Conservation (phyloP, 164 flowering plant species). For the Berberis vulgaris region DNA sequence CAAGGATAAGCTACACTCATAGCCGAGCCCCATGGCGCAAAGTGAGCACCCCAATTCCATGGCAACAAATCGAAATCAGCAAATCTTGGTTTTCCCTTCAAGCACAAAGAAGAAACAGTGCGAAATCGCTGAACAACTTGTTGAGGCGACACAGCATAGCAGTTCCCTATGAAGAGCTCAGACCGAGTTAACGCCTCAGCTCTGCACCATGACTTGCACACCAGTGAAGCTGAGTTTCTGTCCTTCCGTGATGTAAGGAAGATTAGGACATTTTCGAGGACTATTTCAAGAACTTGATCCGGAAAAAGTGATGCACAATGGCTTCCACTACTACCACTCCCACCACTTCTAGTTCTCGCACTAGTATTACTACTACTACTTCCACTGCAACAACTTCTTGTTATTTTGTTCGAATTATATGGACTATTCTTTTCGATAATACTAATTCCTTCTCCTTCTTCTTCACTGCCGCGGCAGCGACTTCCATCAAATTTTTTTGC, state of each 20-base stretch:
- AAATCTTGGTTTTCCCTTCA: constrained; percentile 86
- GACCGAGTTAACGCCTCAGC: constrained; percentile 67
- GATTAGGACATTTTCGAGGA: constrained; percentile 67
- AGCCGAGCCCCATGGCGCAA: constrained; percentile 51
- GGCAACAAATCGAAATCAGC: constrained; percentile 78
- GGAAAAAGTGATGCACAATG: not conserved
- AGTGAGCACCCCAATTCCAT: constrained; percentile 70
- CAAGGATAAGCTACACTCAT: constrained; percentile 43
- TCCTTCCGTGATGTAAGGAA: constrained; percentile 64
- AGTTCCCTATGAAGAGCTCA: constrained; percentile 80
- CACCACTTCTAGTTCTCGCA: not conserved
- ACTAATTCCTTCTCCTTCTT: no score
- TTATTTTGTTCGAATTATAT: no score
- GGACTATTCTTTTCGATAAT: no score
- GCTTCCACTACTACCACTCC: not conserved
- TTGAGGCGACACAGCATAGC: constrained; percentile 62
- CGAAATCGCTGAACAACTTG: constrained; percentile 46
- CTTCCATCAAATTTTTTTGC: no score
- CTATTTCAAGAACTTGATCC: constrained; percentile 76
- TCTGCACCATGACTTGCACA: constrained; percentile 76
- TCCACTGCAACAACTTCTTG: no score
- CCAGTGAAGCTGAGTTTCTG: constrained; percentile 79
- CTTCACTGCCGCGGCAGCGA: no score
- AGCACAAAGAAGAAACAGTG: constrained; percentile 33
- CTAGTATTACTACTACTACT: not conserved